Conservation (phyloP, 768 basidiomycete genomes). For the Lentinula sp. region DNA sequence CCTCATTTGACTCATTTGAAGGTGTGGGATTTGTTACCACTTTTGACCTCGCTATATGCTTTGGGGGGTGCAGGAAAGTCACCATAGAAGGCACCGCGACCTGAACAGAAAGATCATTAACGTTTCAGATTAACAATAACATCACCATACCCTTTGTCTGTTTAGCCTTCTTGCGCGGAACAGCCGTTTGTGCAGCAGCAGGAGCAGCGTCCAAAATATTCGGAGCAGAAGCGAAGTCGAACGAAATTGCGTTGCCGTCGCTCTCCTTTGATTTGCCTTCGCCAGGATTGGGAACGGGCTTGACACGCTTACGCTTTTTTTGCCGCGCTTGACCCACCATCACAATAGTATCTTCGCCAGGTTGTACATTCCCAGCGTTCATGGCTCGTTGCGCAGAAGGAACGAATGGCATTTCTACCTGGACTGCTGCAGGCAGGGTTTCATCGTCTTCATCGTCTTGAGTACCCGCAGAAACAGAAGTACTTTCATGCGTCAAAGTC, state of each 20-base stretch:
- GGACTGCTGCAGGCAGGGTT: constrained; percentile 20
- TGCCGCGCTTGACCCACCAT: constrained; percentile 60
- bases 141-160: constrained; percentile 26
- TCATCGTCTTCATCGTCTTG: neutral
- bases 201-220: constrained; percentile 66
- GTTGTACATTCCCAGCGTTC: constrained; percentile 11
- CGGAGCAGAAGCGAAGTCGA: constrained; percentile 63
- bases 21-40: constrained; percentile 66
- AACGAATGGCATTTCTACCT: constrained; percentile 74
- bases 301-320: constrained; percentile 34
- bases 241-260: constrained; percentile 34
- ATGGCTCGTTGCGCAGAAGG: constrained; percentile 53
- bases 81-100: constrained; percentile 28
- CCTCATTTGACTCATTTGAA: constrained; percentile 45
- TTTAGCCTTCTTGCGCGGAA: constrained; percentile 39
- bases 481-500: neutral
- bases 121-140: neutral
- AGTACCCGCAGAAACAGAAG: constrained; percentile 10
- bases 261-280: constrained; percentile 11
- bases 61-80: constrained; percentile 63
- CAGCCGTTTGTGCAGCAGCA: constrained; percentile 28
- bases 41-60: constrained; percentile 57
- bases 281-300: constrained; percentile 13
- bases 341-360: constrained; percentile 59
- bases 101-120: neutral